Percentiles rank a stretch among this genome's conserved stretches.
Evolutionary conservation across 129 eudicot species (phyloP).

Genomic region (Deinandra increscens): DNA sequence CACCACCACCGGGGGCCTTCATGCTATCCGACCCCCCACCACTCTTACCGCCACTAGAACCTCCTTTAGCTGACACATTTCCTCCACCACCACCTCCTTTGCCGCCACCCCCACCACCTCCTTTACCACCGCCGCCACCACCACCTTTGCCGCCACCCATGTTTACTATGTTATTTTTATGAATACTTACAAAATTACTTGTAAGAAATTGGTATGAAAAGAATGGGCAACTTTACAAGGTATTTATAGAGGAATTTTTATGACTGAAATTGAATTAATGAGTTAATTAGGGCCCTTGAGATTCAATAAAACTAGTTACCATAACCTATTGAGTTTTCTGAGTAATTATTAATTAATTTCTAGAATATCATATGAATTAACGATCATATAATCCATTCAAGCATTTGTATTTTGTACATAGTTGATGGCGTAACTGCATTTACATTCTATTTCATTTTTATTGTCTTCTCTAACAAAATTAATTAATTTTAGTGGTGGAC

Average conservation of each 20-base stretch:
- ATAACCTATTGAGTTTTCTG: not conserved
- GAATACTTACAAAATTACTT: not conserved
- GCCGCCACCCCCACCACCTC: not conserved
- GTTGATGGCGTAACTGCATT: too few species aligned
- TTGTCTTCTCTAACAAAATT: too few species aligned
- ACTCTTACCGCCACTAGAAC: too few species aligned
- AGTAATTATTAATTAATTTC: not conserved
- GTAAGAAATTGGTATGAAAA: not conserved
- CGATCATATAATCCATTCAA: too few species aligned
- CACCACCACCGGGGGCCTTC: not conserved
- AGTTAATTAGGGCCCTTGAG: not conserved
- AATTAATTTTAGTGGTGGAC: too few species aligned
- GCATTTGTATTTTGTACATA: too few species aligned
- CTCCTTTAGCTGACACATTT: not conserved
- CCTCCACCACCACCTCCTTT: not conserved
- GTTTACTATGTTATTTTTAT: not conserved
- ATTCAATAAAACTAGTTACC: not conserved
- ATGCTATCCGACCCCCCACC: too few species aligned
- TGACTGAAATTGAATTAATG: not conserved
- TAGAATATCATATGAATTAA: not conserved
- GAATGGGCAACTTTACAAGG: not conserved
- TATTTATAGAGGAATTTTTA: conserved; percentile 1
- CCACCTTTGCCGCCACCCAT: not conserved
- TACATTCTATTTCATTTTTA: too few species aligned
- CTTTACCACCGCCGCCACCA: not conserved